Base-by-base conservation (phyloP, 164 flowering plant species). In the Tinospora cordifolia region DNA sequence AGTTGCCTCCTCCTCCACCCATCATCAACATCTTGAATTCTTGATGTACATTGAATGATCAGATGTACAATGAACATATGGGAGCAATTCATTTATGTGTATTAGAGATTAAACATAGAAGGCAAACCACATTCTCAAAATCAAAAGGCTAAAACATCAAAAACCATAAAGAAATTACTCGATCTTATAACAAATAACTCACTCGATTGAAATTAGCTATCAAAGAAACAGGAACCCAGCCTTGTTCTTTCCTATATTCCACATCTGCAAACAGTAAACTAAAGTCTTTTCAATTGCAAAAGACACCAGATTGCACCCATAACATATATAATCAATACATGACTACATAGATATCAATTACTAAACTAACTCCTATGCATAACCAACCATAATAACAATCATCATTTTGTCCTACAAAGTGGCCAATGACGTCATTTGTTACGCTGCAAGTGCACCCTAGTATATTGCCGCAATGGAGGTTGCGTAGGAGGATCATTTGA, bases 191-290 rank as follows among this genome's bases (percentile, higher is more conserved):
- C 1, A 44, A 44, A 44, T 49, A 75, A 84, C 92, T 85, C 82
- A 90, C 97, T 76, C 84, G 82, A 40, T 76, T 81, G 73, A 89
- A 90, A 64, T 69, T 40, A 59, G 97, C 88, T 49, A 90, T 84
- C 49, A 89, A 71, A 38, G 76, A 63, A 46, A 89, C 75, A 9
- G 88, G 84, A 59, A 89, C 97, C 93, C 93, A 89, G 15, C 97
- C 97, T 62, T 85, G 78, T 21, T 76, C 84, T 78, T 90, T 91
- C 97, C n/a, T n/a, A n/a, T n/a, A n/a, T n/a, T n/a, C n/a, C n/a
- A n/a, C n/a, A n/a, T n/a, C n/a, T n/a, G n/a, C n/a, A n/a, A n/a
- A n/a, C n/a, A n/a, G n/a, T n/a, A n/a, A n/a, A n/a, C n/a, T n/a
- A n/a, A n/a, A n/a, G n/a, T n/a, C n/a, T n/a, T n/a, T n/a, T n/a